These are phyloP conservation scores for Torulaspora indica DNA, from an alignment of 805 yeast species.

Conservation along the genomic window DNA sequence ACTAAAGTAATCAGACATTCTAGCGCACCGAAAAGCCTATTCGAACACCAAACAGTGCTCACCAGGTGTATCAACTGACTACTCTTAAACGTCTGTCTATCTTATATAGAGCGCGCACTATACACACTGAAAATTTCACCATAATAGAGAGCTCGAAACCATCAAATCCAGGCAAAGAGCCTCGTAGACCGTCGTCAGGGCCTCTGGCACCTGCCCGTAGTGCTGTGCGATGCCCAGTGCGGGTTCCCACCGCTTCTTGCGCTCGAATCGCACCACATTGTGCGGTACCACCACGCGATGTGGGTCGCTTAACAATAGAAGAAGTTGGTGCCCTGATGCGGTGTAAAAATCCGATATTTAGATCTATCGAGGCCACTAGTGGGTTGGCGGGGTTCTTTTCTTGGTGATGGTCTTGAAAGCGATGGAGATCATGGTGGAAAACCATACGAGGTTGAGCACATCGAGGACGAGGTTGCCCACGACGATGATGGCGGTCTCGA, in stretches of 20 bases:
- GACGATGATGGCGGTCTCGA: constrained; percentile 35
- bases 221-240: background rate
- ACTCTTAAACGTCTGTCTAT: background rate
- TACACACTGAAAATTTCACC: background rate
- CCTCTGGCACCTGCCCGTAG: background rate
- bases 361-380: background rate
- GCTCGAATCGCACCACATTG: background rate
- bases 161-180: background rate
- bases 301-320: background rate
- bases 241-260: too few relatives aligned
- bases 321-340: background rate
- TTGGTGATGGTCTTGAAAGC: constrained; percentile 40
- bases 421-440: constrained; percentile 65
- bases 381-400: background rate
- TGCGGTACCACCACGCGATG: constrained; percentile 6
- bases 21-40: background rate
- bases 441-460: constrained; percentile 71
- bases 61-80: too few relatives aligned
- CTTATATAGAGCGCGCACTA: background rate
- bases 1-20: constrained; percentile 28
- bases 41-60: background rate
- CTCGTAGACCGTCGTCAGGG: background rate
- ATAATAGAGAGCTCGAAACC: background rate
- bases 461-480: constrained; percentile 57
- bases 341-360: constrained; percentile 4